Evolutionary conservation across 371 early-diverging fungal genomes (phyloP).

Genomic region (Apophysomyces variabilis): DNA sequence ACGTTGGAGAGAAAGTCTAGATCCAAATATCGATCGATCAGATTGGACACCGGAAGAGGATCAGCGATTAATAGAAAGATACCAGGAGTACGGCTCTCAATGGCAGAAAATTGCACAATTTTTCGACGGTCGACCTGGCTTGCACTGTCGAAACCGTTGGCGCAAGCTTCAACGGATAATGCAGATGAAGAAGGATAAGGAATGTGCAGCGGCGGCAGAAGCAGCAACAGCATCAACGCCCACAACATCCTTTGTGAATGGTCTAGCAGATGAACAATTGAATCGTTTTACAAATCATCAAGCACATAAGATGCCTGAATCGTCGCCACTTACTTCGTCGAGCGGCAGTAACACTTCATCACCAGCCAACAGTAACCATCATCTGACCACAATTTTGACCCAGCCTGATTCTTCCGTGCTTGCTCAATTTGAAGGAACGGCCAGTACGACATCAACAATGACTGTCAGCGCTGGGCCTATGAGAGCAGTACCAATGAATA

Average conservation of each 20-base stretch:
- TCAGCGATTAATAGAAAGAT: slow-evolving; percentile 62
- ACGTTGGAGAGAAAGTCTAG: slow-evolving; percentile 82
- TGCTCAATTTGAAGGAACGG: slow-evolving; percentile 17
- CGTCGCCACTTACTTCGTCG: slow-evolving; percentile 9
- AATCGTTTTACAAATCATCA: background rate
- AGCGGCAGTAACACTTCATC: background rate
- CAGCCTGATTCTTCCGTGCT: slow-evolving; percentile 16
- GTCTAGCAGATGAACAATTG: slow-evolving; percentile 30
- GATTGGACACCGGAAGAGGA: slow-evolving; percentile 85
- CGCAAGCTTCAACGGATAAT: slow-evolving; percentile 72
- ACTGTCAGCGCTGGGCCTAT: background rate
- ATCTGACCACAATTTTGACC: background rate
- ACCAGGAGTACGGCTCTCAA: slow-evolving; percentile 73
- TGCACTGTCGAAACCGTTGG: slow-evolving; percentile 86
- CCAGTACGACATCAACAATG: background rate
- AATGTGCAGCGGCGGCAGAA: slow-evolving; percentile 30
- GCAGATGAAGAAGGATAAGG: slow-evolving; percentile 58
- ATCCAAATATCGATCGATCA: slow-evolving; percentile 76
- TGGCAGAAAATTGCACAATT: slow-evolving; percentile 83
- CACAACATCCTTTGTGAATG: slow-evolving; percentile 27
- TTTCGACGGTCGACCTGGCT: slow-evolving; percentile 80
- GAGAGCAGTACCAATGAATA: background rate
- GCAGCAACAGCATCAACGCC: slow-evolving; percentile 21
- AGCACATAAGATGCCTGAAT: background rate
- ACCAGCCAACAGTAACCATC: background rate